phyloP scores from a whole-genome alignment of 345 rosid species.

The Moricandia moricandioides region DNA sequence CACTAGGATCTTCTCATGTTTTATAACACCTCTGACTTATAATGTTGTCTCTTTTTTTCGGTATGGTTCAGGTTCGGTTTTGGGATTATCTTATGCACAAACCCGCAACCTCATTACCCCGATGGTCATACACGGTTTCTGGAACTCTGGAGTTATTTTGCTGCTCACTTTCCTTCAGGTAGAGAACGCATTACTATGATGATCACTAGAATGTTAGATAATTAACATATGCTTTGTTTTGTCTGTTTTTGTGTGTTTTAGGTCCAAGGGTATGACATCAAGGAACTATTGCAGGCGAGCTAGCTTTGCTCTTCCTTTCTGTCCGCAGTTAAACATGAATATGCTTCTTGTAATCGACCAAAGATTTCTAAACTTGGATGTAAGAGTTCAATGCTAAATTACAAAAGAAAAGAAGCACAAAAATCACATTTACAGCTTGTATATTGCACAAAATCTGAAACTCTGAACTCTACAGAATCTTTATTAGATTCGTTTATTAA shows the following conservation, averaged over 20 bases:
- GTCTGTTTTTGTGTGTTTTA: conserved; percentile 16
- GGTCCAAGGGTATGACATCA: conserved; percentile 89
- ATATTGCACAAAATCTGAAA: not conserved
- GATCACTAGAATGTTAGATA: conserved; percentile 2
- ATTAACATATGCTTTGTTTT: not conserved
- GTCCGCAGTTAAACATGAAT: not conserved
- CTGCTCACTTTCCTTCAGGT: conserved; percentile 91
- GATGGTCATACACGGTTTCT: conserved; percentile 74
- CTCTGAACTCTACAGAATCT: not conserved
- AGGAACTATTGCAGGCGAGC: conserved; percentile 60
- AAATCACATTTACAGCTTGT: not conserved
- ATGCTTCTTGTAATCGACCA: not conserved
- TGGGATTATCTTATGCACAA: conserved; percentile 87
- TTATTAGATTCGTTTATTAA: conserved; percentile 3
- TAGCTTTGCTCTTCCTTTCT: conserved; percentile 14
- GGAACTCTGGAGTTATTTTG: conserved; percentile 87
- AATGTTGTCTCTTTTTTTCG: not conserved
- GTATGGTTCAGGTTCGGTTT: conserved; percentile 47
- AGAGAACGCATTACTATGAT: conserved; percentile 1
- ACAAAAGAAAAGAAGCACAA: not conserved
- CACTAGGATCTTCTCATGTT: not conserved
- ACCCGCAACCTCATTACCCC: conserved; percentile 85
- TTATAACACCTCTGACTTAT: conserved; percentile 1
- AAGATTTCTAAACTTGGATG: not conserved
- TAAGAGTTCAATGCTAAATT: not conserved